A percentile compares a stretch with the other conserved stretches of the same genome.
Evolutionary conservation across 495 filamentous ascomycete species (phyloP).

Genomic region (Saxophila tyrrhenica): DNA sequence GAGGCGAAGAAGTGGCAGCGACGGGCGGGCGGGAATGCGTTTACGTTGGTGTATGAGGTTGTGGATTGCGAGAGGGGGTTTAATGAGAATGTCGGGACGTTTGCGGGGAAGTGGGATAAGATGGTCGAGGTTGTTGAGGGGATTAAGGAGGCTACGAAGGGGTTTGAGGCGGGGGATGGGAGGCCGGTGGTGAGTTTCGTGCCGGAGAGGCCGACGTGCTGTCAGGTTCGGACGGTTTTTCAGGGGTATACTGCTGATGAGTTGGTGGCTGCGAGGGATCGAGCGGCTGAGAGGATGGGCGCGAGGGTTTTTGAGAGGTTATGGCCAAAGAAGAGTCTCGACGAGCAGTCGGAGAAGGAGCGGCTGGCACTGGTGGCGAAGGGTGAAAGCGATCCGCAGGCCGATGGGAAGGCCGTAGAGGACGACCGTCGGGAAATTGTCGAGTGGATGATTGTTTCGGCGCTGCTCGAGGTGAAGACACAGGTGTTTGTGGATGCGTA

Average conservation of each 20-base stretch:
- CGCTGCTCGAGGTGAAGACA: conserved; percentile 1
- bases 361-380: background rate
- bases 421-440: conserved; percentile 1
- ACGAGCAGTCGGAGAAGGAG: background rate
- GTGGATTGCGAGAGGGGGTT: conserved; percentile 13
- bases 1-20: conserved; percentile 16
- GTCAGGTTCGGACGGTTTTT: conserved; percentile 9
- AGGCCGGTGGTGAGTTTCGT: conserved; percentile 3
- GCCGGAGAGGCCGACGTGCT: conserved; percentile 8
- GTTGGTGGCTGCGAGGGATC: conserved; percentile 6
- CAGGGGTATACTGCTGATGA: conserved; percentile 8
- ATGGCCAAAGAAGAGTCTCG: conserved; percentile 6
- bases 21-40: conserved; percentile 8
- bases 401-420: background rate
- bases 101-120: conserved; percentile 10
- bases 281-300: conserved; percentile 1
- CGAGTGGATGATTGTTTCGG: conserved; percentile 14
- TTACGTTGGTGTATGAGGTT: conserved; percentile 9
- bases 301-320: conserved; percentile 8
- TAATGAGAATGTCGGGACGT: conserved; percentile 15
- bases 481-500: conserved; percentile 15
- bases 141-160: conserved; percentile 6
- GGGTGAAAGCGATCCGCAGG: background rate
- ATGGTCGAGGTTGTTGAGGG: conserved; percentile 4
- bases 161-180: background rate